phyloP scores from a whole-genome alignment of 768 basidiomycete species.

The Hygrocybe punicea region DNA sequence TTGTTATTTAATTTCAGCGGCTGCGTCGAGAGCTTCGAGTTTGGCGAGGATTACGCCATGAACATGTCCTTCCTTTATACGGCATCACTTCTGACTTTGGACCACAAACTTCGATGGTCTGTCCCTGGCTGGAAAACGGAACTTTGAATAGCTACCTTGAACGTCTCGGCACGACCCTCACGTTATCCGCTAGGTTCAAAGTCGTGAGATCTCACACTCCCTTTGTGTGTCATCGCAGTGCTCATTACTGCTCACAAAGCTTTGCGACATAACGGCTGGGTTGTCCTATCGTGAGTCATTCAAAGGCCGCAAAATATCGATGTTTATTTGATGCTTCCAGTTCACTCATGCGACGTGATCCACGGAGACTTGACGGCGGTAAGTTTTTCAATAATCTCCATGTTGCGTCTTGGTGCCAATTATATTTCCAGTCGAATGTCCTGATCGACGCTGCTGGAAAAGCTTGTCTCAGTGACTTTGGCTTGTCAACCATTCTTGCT shows the following conservation, averaged over 20 bases:
- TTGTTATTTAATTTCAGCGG: constrained; percentile 11
- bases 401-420: too few species aligned
- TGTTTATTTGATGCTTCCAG: constrained; percentile 1
- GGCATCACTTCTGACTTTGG: constrained; percentile 31
- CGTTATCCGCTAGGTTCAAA: constrained; percentile 13
- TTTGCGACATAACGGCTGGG: constrained; percentile 4
- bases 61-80: constrained; percentile 26
- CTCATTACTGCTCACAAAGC: neutral
- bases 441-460: constrained; percentile 32
- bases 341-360: constrained; percentile 20
- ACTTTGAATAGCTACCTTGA: constrained; percentile 24
- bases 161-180: constrained; percentile 10
- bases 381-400: too few species aligned
- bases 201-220: constrained; percentile 15
- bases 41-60: constrained; percentile 19
- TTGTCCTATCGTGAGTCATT: constrained; percentile 7
- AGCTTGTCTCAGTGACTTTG: constrained; percentile 37
- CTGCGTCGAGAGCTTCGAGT: constrained; percentile 25
- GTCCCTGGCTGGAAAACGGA: constrained; percentile 34
- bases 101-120: constrained; percentile 30
- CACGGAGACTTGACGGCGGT: constrained; percentile 38
- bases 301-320: neutral
- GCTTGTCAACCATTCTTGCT: constrained; percentile 29
- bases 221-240: neutral
- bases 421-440: constrained; percentile 34